phyloP scores from a whole-genome alignment of 306 rosid genomes.

The Castanospermum australe region DNA sequence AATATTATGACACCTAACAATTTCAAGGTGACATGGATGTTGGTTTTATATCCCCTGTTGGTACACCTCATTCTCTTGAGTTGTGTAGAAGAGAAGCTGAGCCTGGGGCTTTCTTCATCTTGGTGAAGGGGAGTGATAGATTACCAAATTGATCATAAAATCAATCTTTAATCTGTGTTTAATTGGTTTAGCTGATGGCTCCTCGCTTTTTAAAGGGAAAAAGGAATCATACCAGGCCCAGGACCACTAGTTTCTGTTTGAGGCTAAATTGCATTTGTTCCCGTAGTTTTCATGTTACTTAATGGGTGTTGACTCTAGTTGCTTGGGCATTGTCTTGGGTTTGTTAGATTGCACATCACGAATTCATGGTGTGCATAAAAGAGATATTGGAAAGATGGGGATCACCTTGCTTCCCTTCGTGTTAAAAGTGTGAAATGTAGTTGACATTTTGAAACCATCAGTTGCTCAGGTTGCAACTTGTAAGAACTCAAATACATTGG shows the following conservation, averaged over 20 bases:
- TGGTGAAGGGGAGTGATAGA: not conserved
- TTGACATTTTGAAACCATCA: constrained; percentile 1
- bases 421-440: not conserved
- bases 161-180: not conserved
- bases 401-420: not conserved
- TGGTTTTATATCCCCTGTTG: not conserved
- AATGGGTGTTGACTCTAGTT: not conserved
- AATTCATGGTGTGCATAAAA: not conserved
- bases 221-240: not conserved
- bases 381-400: not conserved
- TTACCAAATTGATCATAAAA: not conserved
- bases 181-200: not conserved
- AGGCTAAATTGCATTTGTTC: not conserved
- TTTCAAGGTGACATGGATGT: not conserved
- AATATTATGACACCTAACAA: not conserved
- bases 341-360: not conserved
- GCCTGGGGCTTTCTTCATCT: not conserved
- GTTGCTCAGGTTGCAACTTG: not conserved
- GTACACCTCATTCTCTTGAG: not conserved
- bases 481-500: not conserved
- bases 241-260: not conserved
- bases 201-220: not conserved
- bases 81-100: not conserved
- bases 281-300: not conserved
- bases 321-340: not conserved